Evolutionary conservation across 2,329 filamentous ascomycete species (phyloP), one percentile per base, ranked within the genome.

Genomic region (Rutstroemia sp.): DNA sequence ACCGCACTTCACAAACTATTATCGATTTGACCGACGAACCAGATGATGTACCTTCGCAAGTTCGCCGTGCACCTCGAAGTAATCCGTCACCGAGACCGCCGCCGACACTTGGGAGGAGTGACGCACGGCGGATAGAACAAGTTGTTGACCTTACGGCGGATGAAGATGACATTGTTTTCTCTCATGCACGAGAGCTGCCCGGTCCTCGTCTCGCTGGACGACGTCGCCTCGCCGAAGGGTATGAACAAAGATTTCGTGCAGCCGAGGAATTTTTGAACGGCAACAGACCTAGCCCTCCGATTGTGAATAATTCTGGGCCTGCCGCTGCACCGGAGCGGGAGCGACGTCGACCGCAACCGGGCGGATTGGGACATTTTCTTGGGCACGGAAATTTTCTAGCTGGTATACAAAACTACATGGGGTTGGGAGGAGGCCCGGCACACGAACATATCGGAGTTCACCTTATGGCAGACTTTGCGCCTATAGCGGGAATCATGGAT

Each of bases 81-180:
- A 14, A 46, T 38, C 58, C 51, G 39, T 55, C 59, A 6, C 60
- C 59, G 19, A 57, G 62, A 52, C 66, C 63, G 40, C 47, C 47
- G 9, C 54, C 48, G 10, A 46, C 62, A 25, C 58, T 68, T 23
- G 65, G 60, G n/a, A 61, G 67, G 57, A 67, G 62, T 51, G 64
- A 68, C 60, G 59, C 60, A 21, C 38, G 59, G 17, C 57, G 53
- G 7, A 23, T 67, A 10, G 59, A 52, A n/a, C 59, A 64, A 17
- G 68, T 81, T 27, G 80, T 82, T 53, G 80, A 82, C 63, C 72
- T 82, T 9, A 82, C 79, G 2, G 47, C 23, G 42, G 69, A 69
- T 25, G 78, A 81, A 57, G 72, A 71, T 6, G 69, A 58, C 40
- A 47, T 58, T 38, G 45, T 53, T 21, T 48, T 56, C 14, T 49